Base-by-base conservation (phyloP, 305 asterid genomes). In the Salvia sclarea region DNA sequence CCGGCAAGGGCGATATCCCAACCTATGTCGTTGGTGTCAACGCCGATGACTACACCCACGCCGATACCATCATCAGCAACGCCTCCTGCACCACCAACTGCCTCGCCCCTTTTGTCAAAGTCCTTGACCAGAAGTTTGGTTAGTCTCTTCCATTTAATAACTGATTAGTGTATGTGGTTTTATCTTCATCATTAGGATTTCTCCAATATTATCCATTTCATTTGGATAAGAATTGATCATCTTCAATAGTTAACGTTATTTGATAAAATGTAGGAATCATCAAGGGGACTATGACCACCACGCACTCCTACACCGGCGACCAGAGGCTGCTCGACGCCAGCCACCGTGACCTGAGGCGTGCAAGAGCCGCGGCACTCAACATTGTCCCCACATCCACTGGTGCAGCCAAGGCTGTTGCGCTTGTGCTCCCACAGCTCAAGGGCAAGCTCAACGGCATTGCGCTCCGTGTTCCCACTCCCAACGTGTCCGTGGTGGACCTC, bases 291-390 rank as follows among this genome's bases (percentile, higher is more conserved):
- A 92, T 92, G 98, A 92, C 98, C 70, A 89, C 98, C n/a, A 92
- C 98, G 1, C 98, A 92, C 91, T 92, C 98, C 50, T 92, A 92
- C 88, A 92, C 98, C 3, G 98, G 97, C 22, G 98, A 92, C 90
- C 97, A 92, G 70, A 82, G 98, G 84, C 92, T 92, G 60, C 97
- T 89, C 2, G 98, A 92, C 38, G 98, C 98, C 1, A 89, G 97
- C 85, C 98, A 92, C 91, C 83, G 98, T 67, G 98, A 92, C 74
- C 75, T 92, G 44, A 78, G 98, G 70, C 98, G 97, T 53, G 98
- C 98, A 5, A 66, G 98, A 49, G 98, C 96, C 1, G 98, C 98
- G 9, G 98, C 98, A 0, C 91, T 92, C 68, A 92, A 92, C 86
- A 92, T 92, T 25, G 98, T 92, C 33, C 98, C 98, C 2, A 92